Conservation (phyloP, 2,329 filamentous ascomycete genomes). For the Talaromyces sp. region DNA sequence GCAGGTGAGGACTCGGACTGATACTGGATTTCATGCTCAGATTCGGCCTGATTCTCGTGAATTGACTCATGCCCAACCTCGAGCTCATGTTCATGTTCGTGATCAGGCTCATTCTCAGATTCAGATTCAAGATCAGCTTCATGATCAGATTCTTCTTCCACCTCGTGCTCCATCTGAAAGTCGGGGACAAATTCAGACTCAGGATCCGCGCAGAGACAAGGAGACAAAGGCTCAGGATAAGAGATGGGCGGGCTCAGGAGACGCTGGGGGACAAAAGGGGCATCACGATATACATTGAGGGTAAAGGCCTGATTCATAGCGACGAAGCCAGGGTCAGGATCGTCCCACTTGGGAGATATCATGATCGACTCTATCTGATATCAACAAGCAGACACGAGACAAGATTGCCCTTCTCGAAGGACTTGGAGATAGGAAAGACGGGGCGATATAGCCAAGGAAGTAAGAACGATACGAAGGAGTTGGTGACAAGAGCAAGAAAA, state of each 20-base stretch:
- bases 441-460: background rate
- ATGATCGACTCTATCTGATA: background rate
- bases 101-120: background rate
- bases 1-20: background rate
- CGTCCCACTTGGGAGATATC: background rate
- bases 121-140: background rate
- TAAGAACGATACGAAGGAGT: background rate
- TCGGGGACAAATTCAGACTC: background rate
- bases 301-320: background rate
- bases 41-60: background rate
- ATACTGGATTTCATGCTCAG: background rate
- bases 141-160: background rate
- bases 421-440: background rate
- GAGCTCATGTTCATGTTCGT: background rate
- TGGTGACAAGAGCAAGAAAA: background rate
- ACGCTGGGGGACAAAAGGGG: background rate
- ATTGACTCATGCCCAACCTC: background rate
- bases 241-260: background rate
- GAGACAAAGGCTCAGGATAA: background rate
- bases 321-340: conserved; percentile 5
- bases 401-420: background rate
- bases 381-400: background rate
- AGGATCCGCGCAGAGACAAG: background rate
- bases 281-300: background rate
- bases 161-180: background rate